Conservation (phyloP, 2,329 filamentous ascomycete genomes). For the Exophiala viscosa region DNA sequence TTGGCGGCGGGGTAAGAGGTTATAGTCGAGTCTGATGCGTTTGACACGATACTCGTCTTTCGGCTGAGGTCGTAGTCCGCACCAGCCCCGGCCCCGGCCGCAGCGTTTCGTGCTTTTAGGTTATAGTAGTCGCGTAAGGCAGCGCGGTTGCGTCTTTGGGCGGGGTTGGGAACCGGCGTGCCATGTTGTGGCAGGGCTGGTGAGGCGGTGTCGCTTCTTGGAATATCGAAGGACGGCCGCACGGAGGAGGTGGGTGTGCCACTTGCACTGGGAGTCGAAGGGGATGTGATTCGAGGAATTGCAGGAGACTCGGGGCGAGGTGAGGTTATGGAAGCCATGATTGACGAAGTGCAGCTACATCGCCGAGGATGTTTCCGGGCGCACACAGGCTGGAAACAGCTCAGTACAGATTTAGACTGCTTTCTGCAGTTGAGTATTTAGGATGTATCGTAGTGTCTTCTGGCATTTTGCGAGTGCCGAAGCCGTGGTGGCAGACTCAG, state of each 20-base stretch:
- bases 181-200: constrained; percentile 36
- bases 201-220: constrained; percentile 41
- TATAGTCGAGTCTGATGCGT: constrained; percentile 36
- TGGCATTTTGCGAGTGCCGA: neutral
- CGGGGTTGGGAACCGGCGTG: constrained; percentile 60
- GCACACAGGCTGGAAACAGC: neutral
- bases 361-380: neutral
- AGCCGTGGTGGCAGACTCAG: neutral
- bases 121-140: constrained; percentile 95
- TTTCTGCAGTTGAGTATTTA: neutral
- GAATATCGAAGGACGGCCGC: constrained; percentile 67
- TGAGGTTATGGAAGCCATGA: constrained; percentile 59
- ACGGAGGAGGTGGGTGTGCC: constrained; percentile 68
- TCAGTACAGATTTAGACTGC: neutral
- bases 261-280: constrained; percentile 45
- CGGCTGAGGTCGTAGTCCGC: constrained; percentile 28
- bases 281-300: constrained; percentile 30
- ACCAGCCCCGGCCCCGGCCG: constrained; percentile 34
- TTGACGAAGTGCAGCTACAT: constrained; percentile 7
- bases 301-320: constrained; percentile 39
- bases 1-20: constrained; percentile 38
- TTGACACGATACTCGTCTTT: constrained; percentile 25
- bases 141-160: constrained; percentile 66
- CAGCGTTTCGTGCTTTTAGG: constrained; percentile 51
- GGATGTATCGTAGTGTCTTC: neutral